phyloP scores from a whole-genome alignment of 495 filamentous ascomycete species.

The Penicillium daleae region DNA sequence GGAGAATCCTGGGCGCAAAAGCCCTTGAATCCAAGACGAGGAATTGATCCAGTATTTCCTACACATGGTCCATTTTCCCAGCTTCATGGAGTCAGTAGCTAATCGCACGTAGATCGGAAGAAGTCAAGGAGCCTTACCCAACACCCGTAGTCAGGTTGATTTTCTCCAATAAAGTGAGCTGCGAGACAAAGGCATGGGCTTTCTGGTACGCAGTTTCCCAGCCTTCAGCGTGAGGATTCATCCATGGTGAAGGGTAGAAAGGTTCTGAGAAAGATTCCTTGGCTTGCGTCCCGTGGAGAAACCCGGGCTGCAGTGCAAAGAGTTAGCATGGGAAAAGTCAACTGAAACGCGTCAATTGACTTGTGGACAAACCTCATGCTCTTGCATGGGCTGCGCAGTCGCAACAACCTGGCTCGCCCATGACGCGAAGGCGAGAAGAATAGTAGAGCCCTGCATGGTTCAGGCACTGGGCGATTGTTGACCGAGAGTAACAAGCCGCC shows the following conservation, averaged over 20 bases:
- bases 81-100: conserved; percentile 1
- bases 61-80: conserved; percentile 65
- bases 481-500: neutral
- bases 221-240: conserved; percentile 6
- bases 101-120: neutral
- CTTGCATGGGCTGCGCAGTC: neutral
- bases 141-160: conserved; percentile 20
- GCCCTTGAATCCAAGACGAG: conserved; percentile 45
- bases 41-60: conserved; percentile 65
- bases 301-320: neutral
- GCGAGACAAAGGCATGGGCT: conserved; percentile 10
- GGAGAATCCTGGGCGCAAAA: conserved; percentile 62
- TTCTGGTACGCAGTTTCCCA: conserved; percentile 17
- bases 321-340: neutral
- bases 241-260: conserved; percentile 21
- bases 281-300: neutral
- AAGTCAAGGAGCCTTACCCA: conserved; percentile 7
- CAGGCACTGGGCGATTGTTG: neutral
- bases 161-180: conserved; percentile 17
- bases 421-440: conserved; percentile 2
- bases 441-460: conserved; percentile 2
- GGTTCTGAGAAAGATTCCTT: conserved; percentile 3
- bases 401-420: neutral
- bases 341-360: neutral
- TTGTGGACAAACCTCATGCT: neutral